A percentile compares a stretch with the other conserved stretches of the same genome.
Evolutionary conservation across 331 rosid genomes (phyloP).

Genomic region (Erythrophleum ivorense): DNA sequence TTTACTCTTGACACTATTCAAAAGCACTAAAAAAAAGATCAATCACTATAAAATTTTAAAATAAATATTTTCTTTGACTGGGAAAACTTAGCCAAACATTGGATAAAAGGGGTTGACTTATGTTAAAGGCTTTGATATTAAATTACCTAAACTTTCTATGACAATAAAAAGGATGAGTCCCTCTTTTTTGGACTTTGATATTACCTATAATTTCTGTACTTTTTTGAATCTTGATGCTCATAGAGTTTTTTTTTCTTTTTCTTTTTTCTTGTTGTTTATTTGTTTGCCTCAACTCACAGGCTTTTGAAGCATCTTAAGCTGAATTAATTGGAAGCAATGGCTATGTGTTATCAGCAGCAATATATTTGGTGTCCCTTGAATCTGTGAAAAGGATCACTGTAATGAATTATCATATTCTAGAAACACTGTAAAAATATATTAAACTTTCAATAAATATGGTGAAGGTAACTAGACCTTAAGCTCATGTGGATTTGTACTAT

Average conservation of each 20-base stretch:
- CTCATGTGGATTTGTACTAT: too few species aligned
- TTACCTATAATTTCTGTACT: neutral
- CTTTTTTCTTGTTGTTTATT: neutral
- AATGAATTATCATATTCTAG: neutral
- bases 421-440: neutral
- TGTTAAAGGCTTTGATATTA: neutral
- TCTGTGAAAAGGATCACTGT: neutral
- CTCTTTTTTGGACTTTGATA: neutral
- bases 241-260: neutral
- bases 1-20: too few species aligned
- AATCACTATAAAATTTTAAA: too few species aligned
- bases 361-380: neutral
- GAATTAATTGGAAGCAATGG: conserved; percentile 40
- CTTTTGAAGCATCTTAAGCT: conserved; percentile 50
- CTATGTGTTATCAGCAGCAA: neutral
- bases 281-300: conserved; percentile 26
- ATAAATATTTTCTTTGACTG: too few species aligned
- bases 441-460: neutral
- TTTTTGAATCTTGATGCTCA: neutral
- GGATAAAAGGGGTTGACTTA: too few species aligned
- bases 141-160: neutral
- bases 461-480: neutral
- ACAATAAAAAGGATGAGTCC: neutral
- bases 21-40: too few species aligned
- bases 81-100: too few species aligned